Base-by-base conservation (phyloP, 331 rosid genomes). In the Prunus yedoensis region DNA sequence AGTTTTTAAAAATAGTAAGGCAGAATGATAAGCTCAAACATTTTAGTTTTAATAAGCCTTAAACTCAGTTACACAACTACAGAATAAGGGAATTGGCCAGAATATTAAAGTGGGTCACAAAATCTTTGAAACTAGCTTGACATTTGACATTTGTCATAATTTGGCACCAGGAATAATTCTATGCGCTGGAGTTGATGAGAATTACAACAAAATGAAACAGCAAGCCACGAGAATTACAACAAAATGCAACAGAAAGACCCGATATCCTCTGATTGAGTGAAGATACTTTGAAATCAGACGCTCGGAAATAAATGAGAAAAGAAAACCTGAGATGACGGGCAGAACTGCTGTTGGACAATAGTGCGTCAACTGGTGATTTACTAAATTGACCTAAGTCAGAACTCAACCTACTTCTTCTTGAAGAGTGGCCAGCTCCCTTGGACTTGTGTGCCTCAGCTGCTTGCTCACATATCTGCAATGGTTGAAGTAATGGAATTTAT, bases 361-460 rank as follows among this genome's bases (percentile, higher is more conserved):
- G 91, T 53, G 97, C 95, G 78, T 91, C 96, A 73, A 92, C 93
- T 56, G 97, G 84, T 75, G 99, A 91, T 79, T 81, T 94, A 75
- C 81, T 80, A 56, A 82, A 85, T 77, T 83, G 91, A 68, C 89
- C 77, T 8, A 87, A 80, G 72, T 90, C 96, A 52, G 93, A 82
- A 77, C 88, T 86, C 79, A 73, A 80, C 75, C 91, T 88, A 86
- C 84, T 88, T 80, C 91, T 87, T 58, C 97, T 89, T 63, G 93
- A 88, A 75, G 88, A 83, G 82, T 88, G 89, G 64, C 86, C 81
- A 35, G 5, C 80, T 57, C 86, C 96, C 89, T 92, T 94, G 73
- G 99, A 89, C 80, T 89, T 89, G 90, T 89, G 97, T 45, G 96
- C 96, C 79, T 90, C 99, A 6, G 99, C 97, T 53, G 99, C 97